Evolutionary conservation across 176 grass and related monocot genomes (phyloP).

Genomic region (Dactylis glomerata): DNA sequence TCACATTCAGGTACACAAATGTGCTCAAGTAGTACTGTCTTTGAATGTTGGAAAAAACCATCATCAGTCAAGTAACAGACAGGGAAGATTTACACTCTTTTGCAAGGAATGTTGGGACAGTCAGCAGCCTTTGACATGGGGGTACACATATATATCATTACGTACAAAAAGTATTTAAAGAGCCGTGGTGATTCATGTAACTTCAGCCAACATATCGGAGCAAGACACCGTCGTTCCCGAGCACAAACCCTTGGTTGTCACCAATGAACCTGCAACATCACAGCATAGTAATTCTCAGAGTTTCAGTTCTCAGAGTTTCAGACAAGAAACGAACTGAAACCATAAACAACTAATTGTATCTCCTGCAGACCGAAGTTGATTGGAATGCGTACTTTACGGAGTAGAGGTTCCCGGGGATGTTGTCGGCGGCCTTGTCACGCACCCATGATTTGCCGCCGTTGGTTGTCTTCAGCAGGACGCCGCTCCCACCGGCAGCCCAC

Average conservation of each 20-base stretch:
- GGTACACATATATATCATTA: conserved; percentile 17
- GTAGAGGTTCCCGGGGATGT: conserved; percentile 90
- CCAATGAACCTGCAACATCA: conserved; percentile 61
- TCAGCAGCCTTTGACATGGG: background rate
- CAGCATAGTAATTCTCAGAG: background rate
- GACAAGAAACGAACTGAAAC: background rate
- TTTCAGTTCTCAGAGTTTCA: background rate
- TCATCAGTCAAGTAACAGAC: background rate
- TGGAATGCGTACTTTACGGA: conserved; percentile 71
- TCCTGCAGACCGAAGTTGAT: background rate
- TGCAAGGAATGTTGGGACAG: conserved; percentile 19
- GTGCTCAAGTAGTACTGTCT: background rate
- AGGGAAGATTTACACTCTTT: conserved; percentile 30
- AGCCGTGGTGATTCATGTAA: background rate
- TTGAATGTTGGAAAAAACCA: background rate
- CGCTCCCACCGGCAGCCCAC: conserved; percentile 91
- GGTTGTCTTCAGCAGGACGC: conserved; percentile 69
- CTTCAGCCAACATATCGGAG: conserved; percentile 80
- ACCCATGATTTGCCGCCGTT: conserved; percentile 90
- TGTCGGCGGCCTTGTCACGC: conserved; percentile 91
- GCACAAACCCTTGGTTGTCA: conserved; percentile 73
- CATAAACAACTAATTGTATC: background rate
- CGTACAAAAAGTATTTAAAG: conserved; percentile 33
- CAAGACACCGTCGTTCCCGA: conserved; percentile 89
- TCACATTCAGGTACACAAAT: background rate